These are phyloP conservation scores for Pseudoperonospora humuli DNA, from an alignment of 352 stramenopile genomes.

Conservation along the genomic window DNA sequence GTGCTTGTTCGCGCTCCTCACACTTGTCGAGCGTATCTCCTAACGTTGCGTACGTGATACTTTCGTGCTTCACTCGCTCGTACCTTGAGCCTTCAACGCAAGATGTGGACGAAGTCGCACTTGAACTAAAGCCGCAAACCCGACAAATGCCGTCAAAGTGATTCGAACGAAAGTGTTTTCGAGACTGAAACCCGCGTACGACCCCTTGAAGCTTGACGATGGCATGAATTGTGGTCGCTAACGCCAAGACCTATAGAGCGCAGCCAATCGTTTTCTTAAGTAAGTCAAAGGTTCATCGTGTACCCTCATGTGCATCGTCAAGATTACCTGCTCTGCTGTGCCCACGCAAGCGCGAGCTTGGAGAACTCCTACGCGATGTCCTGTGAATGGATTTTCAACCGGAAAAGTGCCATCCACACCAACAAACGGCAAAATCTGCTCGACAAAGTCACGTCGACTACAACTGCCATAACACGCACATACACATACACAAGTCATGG, in stretches of 20 bases:
- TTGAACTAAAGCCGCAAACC: not conserved
- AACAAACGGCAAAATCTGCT: constrained; percentile 18
- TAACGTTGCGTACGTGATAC: not conserved
- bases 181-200: constrained; percentile 2
- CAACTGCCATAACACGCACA: not conserved
- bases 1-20: not conserved
- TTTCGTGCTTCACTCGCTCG: no score
- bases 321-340: constrained; percentile 43
- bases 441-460: not conserved
- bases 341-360: constrained; percentile 31
- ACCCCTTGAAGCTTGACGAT: constrained; percentile 8
- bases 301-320: no score
- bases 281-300: no score
- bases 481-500: not conserved
- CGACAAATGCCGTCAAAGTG: not conserved
- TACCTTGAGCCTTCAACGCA: not conserved
- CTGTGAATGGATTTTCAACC: constrained; percentile 41
- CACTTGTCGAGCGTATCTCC: not conserved
- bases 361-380: constrained; percentile 24
- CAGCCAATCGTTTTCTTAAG: not conserved
- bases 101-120: not conserved
- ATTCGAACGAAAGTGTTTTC: not conserved
- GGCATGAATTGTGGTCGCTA: constrained; percentile 4
- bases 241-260: not conserved
- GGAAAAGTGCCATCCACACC: constrained; percentile 26